These are phyloP conservation scores for Xylaria flabelliformis DNA, from an alignment of 495 filamentous ascomycete species.

Conservation along the genomic window DNA sequence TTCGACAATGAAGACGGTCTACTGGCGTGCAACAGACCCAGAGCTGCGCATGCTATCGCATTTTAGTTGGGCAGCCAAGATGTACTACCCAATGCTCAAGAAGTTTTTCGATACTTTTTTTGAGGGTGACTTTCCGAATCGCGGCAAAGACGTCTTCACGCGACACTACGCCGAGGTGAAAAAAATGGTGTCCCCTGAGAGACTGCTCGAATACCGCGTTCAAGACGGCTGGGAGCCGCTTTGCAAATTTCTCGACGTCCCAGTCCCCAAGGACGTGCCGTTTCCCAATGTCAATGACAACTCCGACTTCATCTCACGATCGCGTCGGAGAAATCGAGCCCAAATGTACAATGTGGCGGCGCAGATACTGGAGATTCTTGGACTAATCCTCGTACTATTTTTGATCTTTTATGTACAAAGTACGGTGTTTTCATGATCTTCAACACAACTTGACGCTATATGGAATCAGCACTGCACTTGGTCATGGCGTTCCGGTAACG, in stretches of 20 bases:
- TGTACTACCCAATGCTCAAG: constrained; percentile 66
- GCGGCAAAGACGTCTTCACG: constrained; percentile 34
- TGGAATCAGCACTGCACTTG: not conserved
- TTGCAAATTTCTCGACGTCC: constrained; percentile 68
- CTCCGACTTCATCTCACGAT: constrained; percentile 64
- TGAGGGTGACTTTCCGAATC: constrained; percentile 36
- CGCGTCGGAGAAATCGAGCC: constrained; percentile 62
- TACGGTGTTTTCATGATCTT: constrained; percentile 19
- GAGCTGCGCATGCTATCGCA: constrained; percentile 59
- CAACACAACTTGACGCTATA: not conserved
- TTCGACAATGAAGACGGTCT: constrained; percentile 53
- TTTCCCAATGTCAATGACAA: constrained; percentile 58
- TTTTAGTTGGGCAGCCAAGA: constrained; percentile 62
- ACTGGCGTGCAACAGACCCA: constrained; percentile 62
- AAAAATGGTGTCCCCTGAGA: constrained; percentile 41
- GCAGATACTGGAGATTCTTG: constrained; percentile 48
- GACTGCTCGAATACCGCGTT: constrained; percentile 67
- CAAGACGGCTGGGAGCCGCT: constrained; percentile 71
- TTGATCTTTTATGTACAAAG: constrained; percentile 37
- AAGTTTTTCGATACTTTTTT: constrained; percentile 61
- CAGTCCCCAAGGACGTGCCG: constrained; percentile 56
- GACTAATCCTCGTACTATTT: constrained; percentile 27
- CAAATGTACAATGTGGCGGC: constrained; percentile 68
- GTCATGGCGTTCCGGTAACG: constrained; percentile 11
- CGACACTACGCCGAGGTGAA: constrained; percentile 39